phyloP scores from a whole-genome alignment of 306 rosid genomes.

The Dalbergia cultrata region DNA sequence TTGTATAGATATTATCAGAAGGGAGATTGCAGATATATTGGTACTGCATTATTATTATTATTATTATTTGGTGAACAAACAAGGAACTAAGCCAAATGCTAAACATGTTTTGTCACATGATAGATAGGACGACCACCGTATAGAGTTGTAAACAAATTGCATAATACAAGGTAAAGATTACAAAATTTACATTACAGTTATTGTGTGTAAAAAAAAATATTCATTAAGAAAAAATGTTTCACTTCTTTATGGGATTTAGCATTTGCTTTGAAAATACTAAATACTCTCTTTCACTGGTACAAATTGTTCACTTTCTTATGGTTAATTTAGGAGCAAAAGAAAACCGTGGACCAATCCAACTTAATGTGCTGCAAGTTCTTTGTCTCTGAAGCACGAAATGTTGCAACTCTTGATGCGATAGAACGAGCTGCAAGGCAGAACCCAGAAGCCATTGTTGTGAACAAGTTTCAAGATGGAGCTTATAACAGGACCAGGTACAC shows the following conservation, averaged over 20 bases:
- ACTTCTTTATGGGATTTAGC: not conserved
- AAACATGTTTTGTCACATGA: not conserved
- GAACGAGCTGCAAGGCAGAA: slow-evolving; percentile 69
- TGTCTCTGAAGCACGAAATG: slow-evolving; percentile 75
- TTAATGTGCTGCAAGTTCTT: slow-evolving; percentile 79
- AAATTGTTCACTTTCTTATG: not conserved
- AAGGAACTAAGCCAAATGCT: not conserved
- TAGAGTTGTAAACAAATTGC: too few relatives aligned
- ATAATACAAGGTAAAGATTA: too few relatives aligned
- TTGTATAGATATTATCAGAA: too few relatives aligned
- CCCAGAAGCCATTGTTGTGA: slow-evolving; percentile 68
- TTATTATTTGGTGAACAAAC: not conserved
- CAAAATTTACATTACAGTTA: too few relatives aligned
- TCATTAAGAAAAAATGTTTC: not conserved
- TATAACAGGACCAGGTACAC: slow-evolving; percentile 76
- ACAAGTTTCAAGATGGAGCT: slow-evolving; percentile 67
- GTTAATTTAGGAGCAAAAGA: slow-evolving; percentile 64
- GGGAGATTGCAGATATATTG: not conserved
- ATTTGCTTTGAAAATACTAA: not conserved
- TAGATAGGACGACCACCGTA: too few relatives aligned
- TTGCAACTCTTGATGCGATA: slow-evolving; percentile 64
- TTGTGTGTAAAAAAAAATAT: not conserved
- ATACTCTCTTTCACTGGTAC: not conserved
- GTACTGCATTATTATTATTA: too few relatives aligned
- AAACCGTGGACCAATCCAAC: slow-evolving; percentile 57